Percentiles rank a stretch among this genome's conserved stretches.
These are phyloP conservation scores for Viola odorata DNA, from an alignment of 345 rosid species.

Conservation along the genomic window DNA sequence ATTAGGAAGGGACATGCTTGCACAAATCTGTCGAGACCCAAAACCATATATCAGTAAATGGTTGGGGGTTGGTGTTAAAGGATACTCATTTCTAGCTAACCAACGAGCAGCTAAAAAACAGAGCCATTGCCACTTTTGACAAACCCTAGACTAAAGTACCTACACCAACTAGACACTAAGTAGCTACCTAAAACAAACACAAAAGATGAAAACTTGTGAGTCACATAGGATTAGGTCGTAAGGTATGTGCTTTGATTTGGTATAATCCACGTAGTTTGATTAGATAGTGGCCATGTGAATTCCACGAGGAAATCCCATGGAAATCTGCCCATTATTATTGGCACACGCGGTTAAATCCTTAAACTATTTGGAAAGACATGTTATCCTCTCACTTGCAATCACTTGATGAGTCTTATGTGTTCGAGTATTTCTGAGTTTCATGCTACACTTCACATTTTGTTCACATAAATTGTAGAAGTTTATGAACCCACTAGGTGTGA, in stretches of 20 bases:
- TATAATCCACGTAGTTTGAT: not conserved
- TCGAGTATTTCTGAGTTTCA: too few species aligned
- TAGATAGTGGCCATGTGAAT: slow-evolving; percentile 32
- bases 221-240: slow-evolving; percentile 2
- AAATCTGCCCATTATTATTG: not conserved
- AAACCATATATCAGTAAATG: not conserved
- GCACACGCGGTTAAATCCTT: not conserved
- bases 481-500: too few species aligned
- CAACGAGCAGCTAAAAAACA: slow-evolving; percentile 35
- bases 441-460: too few species aligned
- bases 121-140: slow-evolving; percentile 12
- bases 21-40: slow-evolving; percentile 14
- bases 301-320: slow-evolving; percentile 18
- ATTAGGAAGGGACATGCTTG: slow-evolving; percentile 17
- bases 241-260: not conserved
- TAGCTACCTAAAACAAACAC: slow-evolving; percentile 20
- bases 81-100: slow-evolving; percentile 33
- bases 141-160: slow-evolving; percentile 2
- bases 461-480: too few species aligned
- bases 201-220: slow-evolving; percentile 18
- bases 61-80: slow-evolving; percentile 12
- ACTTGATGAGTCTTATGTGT: not conserved
- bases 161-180: not conserved
- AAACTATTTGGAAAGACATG: too few species aligned
- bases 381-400: not conserved